Evolutionary conservation across 768 basidiomycete species (phyloP), one percentile per base, ranked within the genome.

Genomic region (Suillus cothurnatus): DNA sequence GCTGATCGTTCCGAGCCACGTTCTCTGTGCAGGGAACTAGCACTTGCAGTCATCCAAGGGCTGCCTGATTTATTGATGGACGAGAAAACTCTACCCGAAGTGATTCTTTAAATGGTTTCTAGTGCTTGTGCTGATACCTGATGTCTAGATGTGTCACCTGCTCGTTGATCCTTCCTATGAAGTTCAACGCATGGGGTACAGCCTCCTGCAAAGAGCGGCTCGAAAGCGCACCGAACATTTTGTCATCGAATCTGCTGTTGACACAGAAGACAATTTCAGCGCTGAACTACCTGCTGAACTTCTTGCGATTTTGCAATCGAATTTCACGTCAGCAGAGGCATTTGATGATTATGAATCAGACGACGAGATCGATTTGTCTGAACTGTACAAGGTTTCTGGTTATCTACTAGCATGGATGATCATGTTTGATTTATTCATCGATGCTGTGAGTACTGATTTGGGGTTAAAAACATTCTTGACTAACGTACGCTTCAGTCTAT

Each of bases 391-490:
- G 58, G 72, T 85, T 2, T 87, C 92, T 66, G 88, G 89, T 4
- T 85, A 86, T 67, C 78, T 97, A n/a, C 83, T 97, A 11, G 86
- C 84, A 2, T 97, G 95, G 95, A 92, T 96, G 89, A 78, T 94
- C n/a, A 73, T 89, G 1, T 90, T 97, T 67, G 93, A 95, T 71
- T 80, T 91, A 23, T 97, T 97, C 76, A 80, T 81, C 31, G 88
- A 93, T 74, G 91, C 94, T 11, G 95, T 96, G 74, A 67, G 93
- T 81, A 62, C 43, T 49, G 61, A 6, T 23, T 36, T 43, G 41
- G 23, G 2, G 23, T 4, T 17, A 36, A n/a, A 17, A 28, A 11
- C 19, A 17, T 19, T 5, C n/a, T 49, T 26, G 64, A 26, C 63
- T 68, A 34, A 70, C 26, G 61, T 28, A 1, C 28, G 47, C 34